Base-by-base conservation (phyloP, 2,329 filamentous ascomycete species). In the Emericellopsis atlantica region DNA sequence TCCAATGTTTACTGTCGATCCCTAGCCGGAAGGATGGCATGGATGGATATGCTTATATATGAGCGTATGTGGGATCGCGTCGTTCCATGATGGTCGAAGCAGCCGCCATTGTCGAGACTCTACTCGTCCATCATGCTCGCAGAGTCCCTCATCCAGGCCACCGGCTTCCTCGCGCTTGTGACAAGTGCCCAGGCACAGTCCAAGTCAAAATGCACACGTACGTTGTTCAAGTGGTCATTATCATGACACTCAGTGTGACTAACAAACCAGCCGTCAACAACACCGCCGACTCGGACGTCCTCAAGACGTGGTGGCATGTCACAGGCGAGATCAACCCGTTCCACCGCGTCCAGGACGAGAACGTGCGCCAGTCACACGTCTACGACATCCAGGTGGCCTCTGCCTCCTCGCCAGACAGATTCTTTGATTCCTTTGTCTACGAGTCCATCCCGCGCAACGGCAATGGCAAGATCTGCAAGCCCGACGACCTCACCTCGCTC, bases 361-460 rank as follows among this genome's bases (percentile, higher is more conserved):
- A 50, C 31, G 48, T 50, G 22, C 45, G 48, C 32, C 47, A 48
- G 16, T 50, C 48, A 1, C 46, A 45, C 39, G 18, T 40, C 11
- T 50, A 48, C 39, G 37, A 36, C 5, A 39, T 49, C 24, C 43
- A 48, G 23, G 40, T 49, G 5, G 43, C 42, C 18, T 14, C 40
- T 4, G 32, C 42, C 15, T 33, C 38, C 12, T n/a, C 12, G 3
- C 16, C 40, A 5, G 11, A 15, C 9, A 18, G 26, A 2, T 51
- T 51, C 29, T 44, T 48, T 32, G 47, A 56, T 39, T 59, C 58
- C 2, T 61, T 61, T 39, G 57, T 57, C 9, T 60, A 61, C 41
- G 56, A 61, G 44, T 44, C 49, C 26, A 60, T 61, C 26, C 58
- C 58, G 0, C 46, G 57, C 12, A 61, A 58, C 44, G 58, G 58